A percentile compares a stretch with the other conserved stretches of the same genome.
phyloP scores from a whole-genome alignment of 169 alveolate genomes.

The Plasmodium reichenowi region DNA sequence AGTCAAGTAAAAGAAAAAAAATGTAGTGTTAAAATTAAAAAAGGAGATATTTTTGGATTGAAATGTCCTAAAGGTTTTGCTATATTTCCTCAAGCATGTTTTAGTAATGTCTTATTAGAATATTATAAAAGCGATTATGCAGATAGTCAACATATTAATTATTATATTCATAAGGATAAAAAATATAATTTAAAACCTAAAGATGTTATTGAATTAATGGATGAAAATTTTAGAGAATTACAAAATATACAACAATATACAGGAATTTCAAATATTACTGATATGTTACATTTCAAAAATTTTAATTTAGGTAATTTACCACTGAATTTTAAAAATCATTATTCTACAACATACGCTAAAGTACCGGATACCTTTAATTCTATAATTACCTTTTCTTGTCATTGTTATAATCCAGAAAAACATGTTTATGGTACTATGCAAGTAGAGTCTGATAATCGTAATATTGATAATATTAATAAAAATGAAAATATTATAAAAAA shows the following conservation, averaged over 20 bases:
- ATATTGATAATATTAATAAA: neutral
- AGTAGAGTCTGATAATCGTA: conserved; percentile 20
- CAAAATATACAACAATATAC: conserved; percentile 11
- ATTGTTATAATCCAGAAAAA: conserved; percentile 44
- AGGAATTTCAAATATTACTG: conserved; percentile 33
- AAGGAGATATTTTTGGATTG: conserved; percentile 64
- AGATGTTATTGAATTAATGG: conserved; percentile 15
- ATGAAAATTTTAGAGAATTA: conserved; percentile 11
- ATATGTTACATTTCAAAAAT: conserved; percentile 41
- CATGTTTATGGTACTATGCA: conserved; percentile 40
- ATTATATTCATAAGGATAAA: neutral
- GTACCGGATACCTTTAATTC: conserved; percentile 29
- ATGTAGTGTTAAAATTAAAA: conserved; percentile 26
- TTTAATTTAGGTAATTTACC: conserved; percentile 46
- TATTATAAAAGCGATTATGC: conserved; percentile 19
- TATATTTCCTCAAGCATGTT: conserved; percentile 53
- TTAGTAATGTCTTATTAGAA: conserved; percentile 31
- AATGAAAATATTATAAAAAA: neutral
- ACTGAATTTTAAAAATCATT: conserved; percentile 12
- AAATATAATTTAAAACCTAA: conserved; percentile 17
- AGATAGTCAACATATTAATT: conserved; percentile 25
- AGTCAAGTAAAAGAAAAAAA: conserved; percentile 7
- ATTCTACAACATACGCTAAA: conserved; percentile 32
- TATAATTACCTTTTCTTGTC: conserved; percentile 36
- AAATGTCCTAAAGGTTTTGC: conserved; percentile 58